Evolutionary conservation across 2,329 filamentous ascomycete species (phyloP).

Genomic region (Penicillium janthinellum): DNA sequence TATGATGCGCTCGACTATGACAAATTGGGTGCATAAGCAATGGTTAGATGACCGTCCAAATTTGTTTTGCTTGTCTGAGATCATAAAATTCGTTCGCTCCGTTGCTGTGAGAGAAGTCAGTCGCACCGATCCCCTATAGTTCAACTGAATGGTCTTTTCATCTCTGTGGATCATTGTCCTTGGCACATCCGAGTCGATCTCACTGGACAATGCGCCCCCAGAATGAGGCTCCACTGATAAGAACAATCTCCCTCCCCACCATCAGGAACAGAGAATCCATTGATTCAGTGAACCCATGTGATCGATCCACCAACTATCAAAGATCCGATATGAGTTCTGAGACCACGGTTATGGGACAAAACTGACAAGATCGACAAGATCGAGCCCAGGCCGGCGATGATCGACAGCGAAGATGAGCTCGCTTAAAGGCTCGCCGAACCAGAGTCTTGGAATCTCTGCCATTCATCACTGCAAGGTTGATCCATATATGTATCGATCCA

Average conservation of each 20-base stretch:
- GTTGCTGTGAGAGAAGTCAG: neutral
- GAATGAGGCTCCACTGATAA: conserved; percentile 22
- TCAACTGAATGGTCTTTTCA: conserved; percentile 1
- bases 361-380: neutral
- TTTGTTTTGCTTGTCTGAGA: conserved; percentile 3
- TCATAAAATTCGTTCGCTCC: conserved; percentile 5
- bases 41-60: neutral
- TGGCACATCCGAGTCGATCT: conserved; percentile 10
- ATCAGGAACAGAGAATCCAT: conserved; percentile 7
- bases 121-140: neutral
- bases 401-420: conserved; percentile 18
- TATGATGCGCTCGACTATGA: conserved; percentile 10
- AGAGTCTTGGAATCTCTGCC: conserved; percentile 5
- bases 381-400: conserved; percentile 13
- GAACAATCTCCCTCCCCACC: neutral
- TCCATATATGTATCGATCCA: no score
- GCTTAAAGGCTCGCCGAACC: conserved; percentile 10
- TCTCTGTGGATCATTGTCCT: conserved; percentile 14
- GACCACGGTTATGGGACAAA: neutral
- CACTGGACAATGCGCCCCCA: conserved; percentile 9
- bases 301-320: conserved; percentile 11
- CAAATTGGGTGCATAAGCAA: conserved; percentile 10
- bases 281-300: neutral
- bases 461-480: neutral
- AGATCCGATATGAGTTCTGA: neutral